phyloP scores from a whole-genome alignment of 2,329 filamentous ascomycete species.

The Talaromyces marneffei region DNA sequence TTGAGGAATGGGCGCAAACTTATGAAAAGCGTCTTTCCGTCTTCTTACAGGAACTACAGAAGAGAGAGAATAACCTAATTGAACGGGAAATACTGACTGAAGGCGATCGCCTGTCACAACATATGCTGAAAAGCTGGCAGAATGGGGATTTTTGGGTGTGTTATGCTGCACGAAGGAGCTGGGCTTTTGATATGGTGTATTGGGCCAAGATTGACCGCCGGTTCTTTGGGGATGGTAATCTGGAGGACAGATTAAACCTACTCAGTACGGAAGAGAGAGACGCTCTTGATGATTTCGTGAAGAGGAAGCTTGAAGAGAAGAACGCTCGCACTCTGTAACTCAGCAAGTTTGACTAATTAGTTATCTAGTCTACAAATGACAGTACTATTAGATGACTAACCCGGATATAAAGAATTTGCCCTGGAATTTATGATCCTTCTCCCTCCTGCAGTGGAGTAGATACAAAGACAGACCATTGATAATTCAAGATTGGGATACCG shows the following conservation, averaged over 20 bases:
- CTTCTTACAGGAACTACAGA: constrained; percentile 15
- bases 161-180: constrained; percentile 21
- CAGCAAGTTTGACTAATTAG: not conserved
- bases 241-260: constrained; percentile 17
- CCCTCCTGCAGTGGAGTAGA: no score
- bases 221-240: constrained; percentile 19
- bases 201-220: constrained; percentile 22
- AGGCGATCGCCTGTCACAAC: constrained; percentile 13
- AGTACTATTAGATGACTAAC: no score
- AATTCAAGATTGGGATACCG: no score
- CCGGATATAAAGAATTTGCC: no score
- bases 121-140: constrained; percentile 19
- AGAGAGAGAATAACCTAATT: constrained; percentile 10
- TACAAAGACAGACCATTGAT: no score
- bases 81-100: constrained; percentile 4
- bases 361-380: no score
- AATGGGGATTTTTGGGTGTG: constrained; percentile 19
- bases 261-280: constrained; percentile 18
- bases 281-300: constrained; percentile 18
- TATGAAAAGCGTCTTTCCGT: constrained; percentile 16
- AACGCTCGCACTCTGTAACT: not conserved
- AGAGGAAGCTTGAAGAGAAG: constrained; percentile 15
- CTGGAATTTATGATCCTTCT: no score
- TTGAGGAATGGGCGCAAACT: not conserved
- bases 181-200: constrained; percentile 24